Base-by-base conservation (phyloP, 164 flowering plant genomes). In the Vitis labrusca region DNA sequence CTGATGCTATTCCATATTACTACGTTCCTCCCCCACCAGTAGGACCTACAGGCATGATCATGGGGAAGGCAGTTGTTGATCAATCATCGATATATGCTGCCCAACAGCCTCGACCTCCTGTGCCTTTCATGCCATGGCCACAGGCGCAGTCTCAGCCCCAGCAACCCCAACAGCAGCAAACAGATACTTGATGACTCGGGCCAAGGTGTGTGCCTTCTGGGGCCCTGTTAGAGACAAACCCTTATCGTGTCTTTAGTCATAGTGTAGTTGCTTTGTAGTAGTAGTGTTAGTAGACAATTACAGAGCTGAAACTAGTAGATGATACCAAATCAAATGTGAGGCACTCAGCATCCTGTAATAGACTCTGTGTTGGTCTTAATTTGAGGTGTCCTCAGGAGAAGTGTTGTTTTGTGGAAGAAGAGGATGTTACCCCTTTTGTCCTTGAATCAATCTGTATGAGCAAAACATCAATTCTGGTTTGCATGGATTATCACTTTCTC, bases 1-100 rank as follows among this genome's bases (percentile, higher is more conserved):
- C 76, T 3, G 87, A 84, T 62, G 58, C 64, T 14, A 56, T 80
- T 9, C 82, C 87, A 10, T 82, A 82, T 50, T 84, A 80, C 17
- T 82, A 80, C 64, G 77, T 76, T 1, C 83, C 73, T 6, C 80
- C 78, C 2, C 82, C 66, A 73, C 70, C 77, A 0, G 83, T 64
- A 2, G 81, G 70, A 51, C 76, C 78, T 0, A 11, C 83, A 8
- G 85, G 83, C 62, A 75, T 77, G 82, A 79, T 78, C 29, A 76
- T 79, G 82, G 85, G 82, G 59, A 81, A 79, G 47, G 80, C 85
- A n/a, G 73, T 76, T 14, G 85, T 76, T 14, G 85, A 77, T 69
- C 80, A 77, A 61, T 70, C 78, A 3, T 74, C 76, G 0, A 32
- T 72, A 11, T 80, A 76, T 64, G 73, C 67, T 16, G 74, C 71